Evolutionary conservation across 2,329 filamentous ascomycete genomes (phyloP).

Genomic region (Sclerotinia trifoliorum): DNA sequence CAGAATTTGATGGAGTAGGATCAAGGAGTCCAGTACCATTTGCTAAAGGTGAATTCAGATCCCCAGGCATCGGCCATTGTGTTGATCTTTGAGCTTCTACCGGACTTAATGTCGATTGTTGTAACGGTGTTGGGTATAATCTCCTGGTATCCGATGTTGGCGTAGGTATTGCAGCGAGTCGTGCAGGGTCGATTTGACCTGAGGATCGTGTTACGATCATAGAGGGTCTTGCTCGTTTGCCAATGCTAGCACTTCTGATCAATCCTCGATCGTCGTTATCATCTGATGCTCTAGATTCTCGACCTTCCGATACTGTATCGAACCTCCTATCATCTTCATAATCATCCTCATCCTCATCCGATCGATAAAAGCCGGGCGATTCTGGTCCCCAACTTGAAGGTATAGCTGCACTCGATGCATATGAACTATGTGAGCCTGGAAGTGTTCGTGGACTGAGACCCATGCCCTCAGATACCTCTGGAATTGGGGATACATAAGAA

Average conservation of each 20-base stretch:
- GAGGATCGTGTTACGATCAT: constrained; percentile 49
- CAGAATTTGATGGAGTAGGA: constrained; percentile 33
- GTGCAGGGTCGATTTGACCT: constrained; percentile 28
- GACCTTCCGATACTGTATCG: constrained; percentile 34
- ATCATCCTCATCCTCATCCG: constrained; percentile 36
- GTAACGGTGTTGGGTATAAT: constrained; percentile 38
- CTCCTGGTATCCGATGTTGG: constrained; percentile 3
- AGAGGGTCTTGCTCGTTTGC: constrained; percentile 58
- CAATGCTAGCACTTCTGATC: constrained; percentile 61
- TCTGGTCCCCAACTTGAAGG: constrained; percentile 63
- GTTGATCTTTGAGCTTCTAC: constrained; percentile 27
- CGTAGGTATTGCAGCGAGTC: neutral
- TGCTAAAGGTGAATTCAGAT: constrained; percentile 33
- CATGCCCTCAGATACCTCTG: constrained; percentile 54
- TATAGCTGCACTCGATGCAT: constrained; percentile 70
- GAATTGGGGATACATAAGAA: constrained; percentile 72
- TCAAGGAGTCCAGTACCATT: constrained; percentile 37
- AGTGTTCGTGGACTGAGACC: constrained; percentile 45
- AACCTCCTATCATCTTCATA: constrained; percentile 29
- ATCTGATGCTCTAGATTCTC: constrained; percentile 32
- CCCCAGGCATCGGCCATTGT: constrained; percentile 34
- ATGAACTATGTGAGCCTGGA: constrained; percentile 59
- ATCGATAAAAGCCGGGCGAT: constrained; percentile 43
- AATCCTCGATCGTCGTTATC: constrained; percentile 52
- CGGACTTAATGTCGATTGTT: constrained; percentile 44